Percentiles rank a stretch among this genome's conserved stretches.
Evolutionary conservation across 1,139 yeast species (phyloP).

Genomic region (Nakaseomyces bracarensis): DNA sequence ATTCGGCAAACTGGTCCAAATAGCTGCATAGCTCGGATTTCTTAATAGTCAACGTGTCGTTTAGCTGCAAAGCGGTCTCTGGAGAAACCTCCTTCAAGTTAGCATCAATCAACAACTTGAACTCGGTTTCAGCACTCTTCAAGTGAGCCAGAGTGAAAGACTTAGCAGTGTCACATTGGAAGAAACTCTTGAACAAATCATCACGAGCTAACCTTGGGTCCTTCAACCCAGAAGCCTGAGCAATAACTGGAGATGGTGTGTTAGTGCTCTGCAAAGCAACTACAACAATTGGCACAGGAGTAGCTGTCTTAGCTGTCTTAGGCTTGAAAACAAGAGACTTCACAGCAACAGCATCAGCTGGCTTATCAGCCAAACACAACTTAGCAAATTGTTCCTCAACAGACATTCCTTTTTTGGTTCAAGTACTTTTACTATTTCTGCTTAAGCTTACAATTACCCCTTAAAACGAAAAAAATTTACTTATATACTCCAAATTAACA

Average conservation of each 20-base stretch:
- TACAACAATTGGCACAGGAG: slow-evolving; percentile 76
- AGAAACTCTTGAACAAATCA: slow-evolving; percentile 62
- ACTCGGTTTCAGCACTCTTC: slow-evolving; percentile 46
- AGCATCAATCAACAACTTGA: slow-evolving; percentile 60
- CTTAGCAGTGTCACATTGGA: slow-evolving; percentile 49
- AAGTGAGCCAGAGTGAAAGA: slow-evolving; percentile 60
- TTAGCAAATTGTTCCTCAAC: slow-evolving; percentile 53
- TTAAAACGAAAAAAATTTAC: too few species aligned
- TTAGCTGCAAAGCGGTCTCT: slow-evolving; percentile 42
- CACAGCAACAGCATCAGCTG: slow-evolving; percentile 40
- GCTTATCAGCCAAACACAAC: slow-evolving; percentile 43
- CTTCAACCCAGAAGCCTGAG: slow-evolving; percentile 61
- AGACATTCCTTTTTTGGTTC: slow-evolving; percentile 40
- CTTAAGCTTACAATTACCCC: too few species aligned
- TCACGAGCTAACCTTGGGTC: slow-evolving; percentile 86
- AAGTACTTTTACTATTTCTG: too few species aligned
- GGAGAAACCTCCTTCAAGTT: slow-evolving; percentile 39
- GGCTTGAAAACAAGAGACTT: slow-evolving; percentile 86
- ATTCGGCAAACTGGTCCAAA: slow-evolving; percentile 39
- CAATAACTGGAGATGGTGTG: slow-evolving; percentile 61
- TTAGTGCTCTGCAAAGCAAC: slow-evolving; percentile 64
- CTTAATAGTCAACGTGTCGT: slow-evolving; percentile 48
- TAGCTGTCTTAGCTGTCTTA: slow-evolving; percentile 75
- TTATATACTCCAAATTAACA: too few species aligned
- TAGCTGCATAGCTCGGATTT: slow-evolving; percentile 48